Evolutionary conservation across 2,329 filamentous ascomycete species (phyloP), one percentile per base, ranked within the genome.

Genomic region (Colletotrichum horii): DNA sequence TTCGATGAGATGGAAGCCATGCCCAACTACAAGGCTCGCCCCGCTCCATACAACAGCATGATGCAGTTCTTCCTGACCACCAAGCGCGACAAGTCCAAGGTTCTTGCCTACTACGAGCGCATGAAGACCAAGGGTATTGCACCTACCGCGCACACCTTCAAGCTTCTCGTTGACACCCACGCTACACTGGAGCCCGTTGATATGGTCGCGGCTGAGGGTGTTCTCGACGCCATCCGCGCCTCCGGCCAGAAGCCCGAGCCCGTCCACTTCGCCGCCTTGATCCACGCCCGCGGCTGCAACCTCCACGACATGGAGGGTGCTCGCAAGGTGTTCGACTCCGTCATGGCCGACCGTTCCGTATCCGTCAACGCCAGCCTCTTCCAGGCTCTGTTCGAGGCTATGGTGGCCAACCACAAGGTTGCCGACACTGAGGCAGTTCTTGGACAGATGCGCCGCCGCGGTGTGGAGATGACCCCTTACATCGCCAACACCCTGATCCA

Each of bases 1-100:
- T 99, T 99, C 82, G 96, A 98, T 82, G 97, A 99, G 88, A 99
- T 99, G 97, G 97, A 99, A 88, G 92, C 94, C 62, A 98, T 98
- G 94, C 94, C 96, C 73, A 99, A 99, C 88, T 99, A 99, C 91
- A 98, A 98, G 89, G 95, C 97, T 55, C 94, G 97, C 12, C 96
- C 97, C 30, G 97, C 97, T 28, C 97, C 97, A 1, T 99, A 99
- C 90, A 98, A 99, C 89, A 98, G 95, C 85, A 94, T 99, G 93
- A 99, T 99, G 92, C 97, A 99, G 84, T 98, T 98, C 88, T 99
- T 98, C 91, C 89, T 98, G 79, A 98, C 95, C 73, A 98, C 96
- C 71, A 98, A 98, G 91, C 95, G 96, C 69, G 96, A 99, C 84
- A 96, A 97, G 87, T 88, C 90, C 84, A 98, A 98, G 91, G 96